Evolutionary conservation across 2,329 filamentous ascomycete species (phyloP), one percentile per base, ranked within the genome.

Genomic region (Fusarium pilosicola): DNA sequence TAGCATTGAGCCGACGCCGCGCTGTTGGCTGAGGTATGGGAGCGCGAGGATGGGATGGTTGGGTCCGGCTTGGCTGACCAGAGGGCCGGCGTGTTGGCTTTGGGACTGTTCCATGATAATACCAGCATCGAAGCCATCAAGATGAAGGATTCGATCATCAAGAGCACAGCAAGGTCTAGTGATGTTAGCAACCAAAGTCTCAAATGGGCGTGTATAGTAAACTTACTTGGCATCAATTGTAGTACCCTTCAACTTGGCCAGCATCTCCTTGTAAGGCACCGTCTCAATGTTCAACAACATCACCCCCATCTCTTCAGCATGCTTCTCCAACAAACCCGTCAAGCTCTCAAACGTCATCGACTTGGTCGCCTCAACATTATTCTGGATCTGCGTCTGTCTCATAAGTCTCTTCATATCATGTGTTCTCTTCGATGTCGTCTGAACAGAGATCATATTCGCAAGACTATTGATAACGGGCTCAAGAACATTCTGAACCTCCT

Each of bases 101-200:
- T 70, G 67, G 3, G 67, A 70, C 22, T 70, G 65, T 13, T 70
- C 34, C 26, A 70, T 70, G 20, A 70, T 70, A 11, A 70, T 70
- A 2, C 67, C 65, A 0, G 67, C 67, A 5, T 70, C 67, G 8
- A 70, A 70, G 12, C 67, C 67, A 2, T 59, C 59, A 5, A 70
- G 67, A 13, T 70, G 32, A 0, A 70, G 51, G 1, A 70, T 70
- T 13, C 67, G 65, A 5, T 49, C 28, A 1, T 70, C 67, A 2
- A 70, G 67, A 1, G 48, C 51, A 41, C 67, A 70, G 28, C 24
- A 54, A 7, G 58, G 30, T 0, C 59, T 70, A 22, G 3, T 1
- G 1, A 22, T 9, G n/a, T 69, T 28, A 69, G 32, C 1, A 34
- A 0, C 4, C 1, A 4, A 7, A 15, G 3, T 15, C 9, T 13